Base-by-base conservation (phyloP, 1,284 basidiomycete species). In the Trichosporon sp. region DNA sequence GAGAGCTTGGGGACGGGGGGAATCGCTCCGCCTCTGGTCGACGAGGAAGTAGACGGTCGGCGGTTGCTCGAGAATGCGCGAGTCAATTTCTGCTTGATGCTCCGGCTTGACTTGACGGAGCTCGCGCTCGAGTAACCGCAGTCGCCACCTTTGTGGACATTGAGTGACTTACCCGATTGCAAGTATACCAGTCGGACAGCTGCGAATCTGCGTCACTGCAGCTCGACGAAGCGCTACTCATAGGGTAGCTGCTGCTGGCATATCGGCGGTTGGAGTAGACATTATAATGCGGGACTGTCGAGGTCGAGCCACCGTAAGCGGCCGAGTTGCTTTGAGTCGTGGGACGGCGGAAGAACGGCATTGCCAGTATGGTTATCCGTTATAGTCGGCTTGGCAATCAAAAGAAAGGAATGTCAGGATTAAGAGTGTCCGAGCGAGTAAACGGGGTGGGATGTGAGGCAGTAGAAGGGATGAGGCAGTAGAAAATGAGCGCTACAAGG, bases 301-400 rank as follows among this genome's bases (percentile, higher is more conserved):
- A n/a, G 16, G 59, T 63, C 31, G 59, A 63, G 7, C 59, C 59
- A 35, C 59, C 59, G 59, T 63, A 63, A 32, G 59, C 59, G 5
- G 59, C 37, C 14, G 59, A 63, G 7, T 16, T 35, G 14, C 14
- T 12, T 3, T 32, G 59, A 8, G 32, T 14, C 14, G 31, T 35
- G 14, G 59, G 59, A 14, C 59, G 59, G 14, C 59, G 59, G 32
- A 63, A 63, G 31, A 63, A 35, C 14, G 59, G 59, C 59, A 63
- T 63, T 8, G 16, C 37, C 8, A 31, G 11, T 61, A 19, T 19
- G n/a, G 5, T 11, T 43, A 14, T 11, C 10, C 3, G 40, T 43
- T 43, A 14, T 8, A 43, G 40, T n/a, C 16, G 16, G 4, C 43
- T 14, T 46, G n/a, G 43, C 43, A 46, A 46, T n/a, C 16, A n/a